Percentiles rank a stretch among this genome's conserved stretches.
These are phyloP conservation scores for Neoarthrinium moseri DNA, from an alignment of 2,329 filamentous ascomycete genomes.

Conservation along the genomic window DNA sequence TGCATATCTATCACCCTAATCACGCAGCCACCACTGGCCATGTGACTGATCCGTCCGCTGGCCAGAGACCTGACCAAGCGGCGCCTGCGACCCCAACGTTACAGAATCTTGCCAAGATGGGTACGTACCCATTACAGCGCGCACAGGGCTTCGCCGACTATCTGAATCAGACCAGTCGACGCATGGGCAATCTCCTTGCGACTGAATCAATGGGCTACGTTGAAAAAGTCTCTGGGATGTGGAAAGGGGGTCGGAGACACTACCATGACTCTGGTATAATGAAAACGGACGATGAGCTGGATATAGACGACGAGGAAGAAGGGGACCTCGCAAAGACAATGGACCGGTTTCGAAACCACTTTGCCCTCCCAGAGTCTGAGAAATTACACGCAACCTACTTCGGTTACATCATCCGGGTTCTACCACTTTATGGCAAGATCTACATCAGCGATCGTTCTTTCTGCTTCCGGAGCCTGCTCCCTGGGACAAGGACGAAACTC, in stretches of 20 bases:
- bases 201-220: constrained; percentile 95
- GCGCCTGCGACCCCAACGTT: constrained; percentile 37
- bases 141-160: constrained; percentile 83
- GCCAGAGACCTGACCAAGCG: constrained; percentile 24
- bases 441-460: constrained; percentile 87
- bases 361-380: constrained; percentile 82
- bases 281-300: constrained; percentile 52
- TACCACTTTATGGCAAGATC: constrained; percentile 94
- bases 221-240: constrained; percentile 96
- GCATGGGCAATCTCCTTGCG: constrained; percentile 79
- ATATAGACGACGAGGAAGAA: constrained; percentile 55
- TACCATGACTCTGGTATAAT: constrained; percentile 66
- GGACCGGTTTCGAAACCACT: constrained; percentile 85
- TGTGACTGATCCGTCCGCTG: constrained; percentile 25
- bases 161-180: constrained; percentile 73
- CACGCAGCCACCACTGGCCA: constrained; percentile 36
- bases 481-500: constrained; percentile 87
- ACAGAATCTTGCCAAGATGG: constrained; percentile 57
- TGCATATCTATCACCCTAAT: constrained; percentile 14
- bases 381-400: constrained; percentile 87
- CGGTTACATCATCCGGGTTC: constrained; percentile 82
- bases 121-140: constrained; percentile 77
- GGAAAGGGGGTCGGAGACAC: constrained; percentile 86
- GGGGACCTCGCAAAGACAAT: constrained; percentile 64
- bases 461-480: constrained; percentile 89